Conservation (phyloP, 179 eudicot species). For the Vitellaria paradoxa region DNA sequence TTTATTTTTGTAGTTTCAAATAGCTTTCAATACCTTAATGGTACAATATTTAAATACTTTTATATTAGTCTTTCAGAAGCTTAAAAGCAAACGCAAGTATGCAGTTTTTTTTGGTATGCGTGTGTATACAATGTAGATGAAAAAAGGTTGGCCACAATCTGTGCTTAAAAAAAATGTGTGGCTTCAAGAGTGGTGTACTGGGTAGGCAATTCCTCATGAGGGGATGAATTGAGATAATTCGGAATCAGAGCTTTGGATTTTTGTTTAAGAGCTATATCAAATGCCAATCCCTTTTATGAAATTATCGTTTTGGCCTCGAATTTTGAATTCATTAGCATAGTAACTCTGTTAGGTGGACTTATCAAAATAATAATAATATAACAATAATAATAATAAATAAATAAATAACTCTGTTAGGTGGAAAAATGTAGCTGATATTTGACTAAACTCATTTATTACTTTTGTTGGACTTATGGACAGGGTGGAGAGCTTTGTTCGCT, state of each 20-base stretch:
- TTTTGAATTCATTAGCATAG: not conserved
- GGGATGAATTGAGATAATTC: too few relatives aligned
- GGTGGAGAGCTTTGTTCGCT: slow-evolving; percentile 98
- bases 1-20: not conserved
- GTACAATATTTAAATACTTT: not conserved
- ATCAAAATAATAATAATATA: too few relatives aligned
- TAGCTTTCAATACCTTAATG: not conserved
- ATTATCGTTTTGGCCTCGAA: not conserved
- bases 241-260: too few relatives aligned
- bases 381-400: too few relatives aligned
- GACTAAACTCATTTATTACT: not conserved
- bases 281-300: too few relatives aligned
- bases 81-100: not conserved
- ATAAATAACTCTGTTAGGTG: not conserved
- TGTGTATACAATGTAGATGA: not conserved
- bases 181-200: too few relatives aligned
- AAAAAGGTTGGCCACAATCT: not conserved
- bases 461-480: slow-evolving; percentile 36
- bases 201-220: too few relatives aligned
- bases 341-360: slow-evolving; percentile 13
- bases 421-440: not conserved
- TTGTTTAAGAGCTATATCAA: too few relatives aligned
- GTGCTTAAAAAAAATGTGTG: too few relatives aligned
- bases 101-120: not conserved
- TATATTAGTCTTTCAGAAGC: not conserved